Percentiles rank a stretch among this genome's conserved stretches.
phyloP scores from a whole-genome alignment of 1,139 yeast species.

The Saccharomyces hybrid region DNA sequence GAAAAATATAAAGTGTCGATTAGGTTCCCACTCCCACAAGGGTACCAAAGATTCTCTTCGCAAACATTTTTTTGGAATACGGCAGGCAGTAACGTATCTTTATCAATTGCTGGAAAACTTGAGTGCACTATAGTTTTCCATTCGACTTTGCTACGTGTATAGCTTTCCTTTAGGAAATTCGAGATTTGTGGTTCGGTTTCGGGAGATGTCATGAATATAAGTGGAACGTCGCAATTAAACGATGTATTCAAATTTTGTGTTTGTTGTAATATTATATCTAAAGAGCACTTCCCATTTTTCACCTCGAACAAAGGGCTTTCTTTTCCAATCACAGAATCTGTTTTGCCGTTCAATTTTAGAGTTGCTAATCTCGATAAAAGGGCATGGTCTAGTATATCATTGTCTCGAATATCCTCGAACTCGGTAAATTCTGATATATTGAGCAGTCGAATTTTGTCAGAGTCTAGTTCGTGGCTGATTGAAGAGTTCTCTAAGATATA shows the following conservation, averaged over 20 bases:
- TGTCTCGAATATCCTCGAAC: constrained; percentile 43
- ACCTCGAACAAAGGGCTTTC: constrained; percentile 89
- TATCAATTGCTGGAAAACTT: constrained; percentile 88
- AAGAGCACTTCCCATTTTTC: constrained; percentile 90
- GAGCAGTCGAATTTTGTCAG: constrained; percentile 96
- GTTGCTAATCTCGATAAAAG: constrained; percentile 85
- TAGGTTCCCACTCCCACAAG: constrained; percentile 98
- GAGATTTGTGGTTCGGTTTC: constrained; percentile 89
- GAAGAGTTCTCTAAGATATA: constrained; percentile 73
- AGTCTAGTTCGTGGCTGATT: constrained; percentile 64
- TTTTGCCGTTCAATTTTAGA: constrained; percentile 91
- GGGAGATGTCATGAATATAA: constrained; percentile 95
- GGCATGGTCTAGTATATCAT: constrained; percentile 29
- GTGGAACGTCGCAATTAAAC: constrained; percentile 88
- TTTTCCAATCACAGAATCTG: constrained; percentile 92
- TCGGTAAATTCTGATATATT: constrained; percentile 78
- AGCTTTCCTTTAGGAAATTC: constrained; percentile 83
- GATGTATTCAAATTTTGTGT: constrained; percentile 86
- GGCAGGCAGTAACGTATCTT: constrained; percentile 85
- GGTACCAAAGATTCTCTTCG: constrained; percentile 90
- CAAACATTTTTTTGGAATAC: constrained; percentile 56
- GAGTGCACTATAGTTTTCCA: constrained; percentile 96
- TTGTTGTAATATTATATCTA: constrained; percentile 92
- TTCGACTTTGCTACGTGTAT: constrained; percentile 92
- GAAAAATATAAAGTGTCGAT: constrained; percentile 84